Conservation (phyloP, 768 basidiomycete species). For the Suillus weaverae region DNA sequence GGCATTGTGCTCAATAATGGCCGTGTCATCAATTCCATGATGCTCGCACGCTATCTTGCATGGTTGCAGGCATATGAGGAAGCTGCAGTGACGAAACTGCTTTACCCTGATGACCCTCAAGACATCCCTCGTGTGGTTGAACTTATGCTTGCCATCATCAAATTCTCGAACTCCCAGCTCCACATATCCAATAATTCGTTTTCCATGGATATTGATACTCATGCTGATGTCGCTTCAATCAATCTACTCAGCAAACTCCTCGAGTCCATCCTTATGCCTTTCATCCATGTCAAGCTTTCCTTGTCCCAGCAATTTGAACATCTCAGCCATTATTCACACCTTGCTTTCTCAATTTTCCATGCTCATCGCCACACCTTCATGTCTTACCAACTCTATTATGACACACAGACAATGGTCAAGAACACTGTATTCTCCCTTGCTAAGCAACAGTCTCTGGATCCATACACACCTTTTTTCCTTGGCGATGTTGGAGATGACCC, state of each 20-base stretch:
- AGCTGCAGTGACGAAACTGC: too few species aligned
- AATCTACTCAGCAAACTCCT: not conserved
- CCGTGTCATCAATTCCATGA: too few species aligned
- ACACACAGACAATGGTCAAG: constrained; percentile 31
- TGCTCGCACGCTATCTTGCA: too few species aligned
- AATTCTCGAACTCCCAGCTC: too few species aligned
- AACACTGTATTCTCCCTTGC: constrained; percentile 18
- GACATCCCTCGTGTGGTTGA: too few species aligned
- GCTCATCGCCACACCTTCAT: not conserved
- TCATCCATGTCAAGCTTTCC: not conserved
- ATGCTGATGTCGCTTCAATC: not conserved
- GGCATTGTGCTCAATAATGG: too few species aligned
- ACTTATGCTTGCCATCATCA: too few species aligned
- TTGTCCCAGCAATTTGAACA: not conserved
- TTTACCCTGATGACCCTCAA: too few species aligned
- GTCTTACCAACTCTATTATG: constrained; percentile 7
- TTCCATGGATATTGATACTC: not conserved
- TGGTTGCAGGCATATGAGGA: too few species aligned
- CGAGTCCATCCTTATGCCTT: not conserved
- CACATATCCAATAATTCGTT: not conserved
- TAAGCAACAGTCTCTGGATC: constrained; percentile 21
- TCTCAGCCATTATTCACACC: not conserved
- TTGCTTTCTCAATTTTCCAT: not conserved
- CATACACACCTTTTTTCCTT: constrained; percentile 17
- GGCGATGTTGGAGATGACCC: constrained; percentile 23